phyloP scores from a whole-genome alignment of 2,329 filamentous ascomycete genomes.

The Fusarium devonianum region DNA sequence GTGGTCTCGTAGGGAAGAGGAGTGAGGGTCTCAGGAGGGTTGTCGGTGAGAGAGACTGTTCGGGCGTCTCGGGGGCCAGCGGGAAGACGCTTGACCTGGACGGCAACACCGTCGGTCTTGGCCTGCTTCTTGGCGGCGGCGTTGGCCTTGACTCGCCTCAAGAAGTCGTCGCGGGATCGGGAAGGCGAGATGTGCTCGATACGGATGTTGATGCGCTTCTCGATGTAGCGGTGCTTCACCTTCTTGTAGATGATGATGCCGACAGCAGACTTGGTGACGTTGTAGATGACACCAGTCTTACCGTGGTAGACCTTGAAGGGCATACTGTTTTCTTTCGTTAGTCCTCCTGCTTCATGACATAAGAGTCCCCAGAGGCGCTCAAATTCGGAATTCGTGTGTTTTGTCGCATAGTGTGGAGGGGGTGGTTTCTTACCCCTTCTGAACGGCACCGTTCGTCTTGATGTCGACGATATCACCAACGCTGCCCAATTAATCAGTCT shows the following conservation, averaged over 20 bases:
- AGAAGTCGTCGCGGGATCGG: constrained; percentile 95
- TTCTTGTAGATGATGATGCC: constrained; percentile 99
- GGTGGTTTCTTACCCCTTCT: constrained; percentile 84
- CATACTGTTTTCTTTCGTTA: constrained; percentile 70
- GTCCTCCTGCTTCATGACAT: constrained; percentile 28
- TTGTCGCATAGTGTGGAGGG: constrained; percentile 29
- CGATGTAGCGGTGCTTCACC: constrained; percentile 98
- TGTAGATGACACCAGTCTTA: constrained; percentile 98
- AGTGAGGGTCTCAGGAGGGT: constrained; percentile 88
- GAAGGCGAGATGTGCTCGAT: constrained; percentile 96
- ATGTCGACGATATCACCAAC: constrained; percentile 99
- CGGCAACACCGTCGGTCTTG: constrained; percentile 84
- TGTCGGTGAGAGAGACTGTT: constrained; percentile 81
- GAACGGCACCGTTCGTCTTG: constrained; percentile 97
- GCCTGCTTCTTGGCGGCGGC: constrained; percentile 91
- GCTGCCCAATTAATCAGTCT: constrained; percentile 61
- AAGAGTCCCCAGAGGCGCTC: constrained; percentile 13
- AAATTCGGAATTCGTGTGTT: constrained; percentile 27
- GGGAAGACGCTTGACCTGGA: constrained; percentile 93
- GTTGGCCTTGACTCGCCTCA: constrained; percentile 96
- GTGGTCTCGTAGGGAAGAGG: constrained; percentile 97
- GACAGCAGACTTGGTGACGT: constrained; percentile 97
- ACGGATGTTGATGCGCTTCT: constrained; percentile 99
- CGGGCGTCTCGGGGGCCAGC: constrained; percentile 79
- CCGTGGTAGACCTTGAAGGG: constrained; percentile 99